Percentiles rank a stretch among this genome's conserved stretches.
phyloP scores from a whole-genome alignment of 768 basidiomycete species.

The Rossbeevera mucosa region DNA sequence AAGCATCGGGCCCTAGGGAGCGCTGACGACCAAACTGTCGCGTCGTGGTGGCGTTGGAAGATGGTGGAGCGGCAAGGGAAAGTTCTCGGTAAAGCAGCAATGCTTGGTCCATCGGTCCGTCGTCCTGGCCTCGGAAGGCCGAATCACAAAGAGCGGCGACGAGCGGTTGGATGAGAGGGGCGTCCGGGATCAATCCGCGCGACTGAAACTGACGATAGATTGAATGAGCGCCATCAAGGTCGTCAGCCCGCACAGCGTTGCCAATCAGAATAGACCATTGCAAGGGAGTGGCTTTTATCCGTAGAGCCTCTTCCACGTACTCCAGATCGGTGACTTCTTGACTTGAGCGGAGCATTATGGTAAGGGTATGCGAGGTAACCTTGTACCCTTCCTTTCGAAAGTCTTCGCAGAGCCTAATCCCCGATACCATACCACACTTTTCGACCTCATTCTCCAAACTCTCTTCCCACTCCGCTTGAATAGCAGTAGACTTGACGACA shows the following conservation, averaged over 20 bases:
- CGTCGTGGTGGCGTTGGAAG: constrained; percentile 7
- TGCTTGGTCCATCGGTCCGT: constrained; percentile 48
- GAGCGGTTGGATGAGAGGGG: constrained; percentile 50
- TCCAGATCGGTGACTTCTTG: constrained; percentile 38
- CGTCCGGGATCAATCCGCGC: constrained; percentile 44
- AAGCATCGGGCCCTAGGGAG: constrained; percentile 43
- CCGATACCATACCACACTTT: constrained; percentile 31
- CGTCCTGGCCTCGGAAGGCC: constrained; percentile 32
- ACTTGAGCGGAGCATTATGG: constrained; percentile 42
- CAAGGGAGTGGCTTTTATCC: constrained; percentile 35
- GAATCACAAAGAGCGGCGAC: constrained; percentile 46
- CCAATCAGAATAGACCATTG: constrained; percentile 56
- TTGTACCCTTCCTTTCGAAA: constrained; percentile 33
- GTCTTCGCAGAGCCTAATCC: constrained; percentile 34
- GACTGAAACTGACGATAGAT: constrained; percentile 47
- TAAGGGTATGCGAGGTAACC: constrained; percentile 30
- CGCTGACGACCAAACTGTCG: constrained; percentile 29
- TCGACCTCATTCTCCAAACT: constrained; percentile 28
- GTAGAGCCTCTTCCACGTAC: constrained; percentile 38
- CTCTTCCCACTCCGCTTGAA: constrained; percentile 30
- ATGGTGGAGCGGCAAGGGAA: constrained; percentile 28
- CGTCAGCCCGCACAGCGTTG: constrained; percentile 41
- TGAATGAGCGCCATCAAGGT: constrained; percentile 39
- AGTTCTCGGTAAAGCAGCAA: constrained; percentile 51
- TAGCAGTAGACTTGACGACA: constrained; percentile 22